phyloP scores from a whole-genome alignment of 805 yeast species.

The Kazachstania viticola region DNA sequence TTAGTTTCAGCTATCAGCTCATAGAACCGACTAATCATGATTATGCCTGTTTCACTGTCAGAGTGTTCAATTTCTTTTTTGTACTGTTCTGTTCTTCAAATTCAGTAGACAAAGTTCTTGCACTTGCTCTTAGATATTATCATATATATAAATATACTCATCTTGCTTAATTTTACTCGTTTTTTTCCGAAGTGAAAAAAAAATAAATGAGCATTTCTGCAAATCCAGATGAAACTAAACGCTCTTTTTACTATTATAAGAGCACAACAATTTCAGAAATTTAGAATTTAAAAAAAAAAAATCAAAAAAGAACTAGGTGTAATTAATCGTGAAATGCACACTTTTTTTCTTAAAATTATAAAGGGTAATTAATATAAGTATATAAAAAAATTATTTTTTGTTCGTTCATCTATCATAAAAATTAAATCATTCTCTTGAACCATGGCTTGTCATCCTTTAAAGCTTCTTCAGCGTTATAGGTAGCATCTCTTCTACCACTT shows the following conservation, averaged over 20 bases:
- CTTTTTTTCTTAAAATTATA: too few relatives aligned
- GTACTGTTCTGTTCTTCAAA: not conserved
- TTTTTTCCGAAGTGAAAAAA: too few relatives aligned
- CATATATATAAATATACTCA: not conserved
- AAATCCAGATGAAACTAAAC: too few relatives aligned
- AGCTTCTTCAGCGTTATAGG: slow-evolving; percentile 14
- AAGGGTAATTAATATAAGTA: too few relatives aligned
- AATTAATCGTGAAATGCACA: too few relatives aligned
- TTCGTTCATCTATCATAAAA: not conserved
- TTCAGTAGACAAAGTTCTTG: not conserved
- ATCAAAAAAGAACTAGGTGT: not conserved
- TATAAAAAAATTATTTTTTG: too few relatives aligned
- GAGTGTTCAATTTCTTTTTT: not conserved
- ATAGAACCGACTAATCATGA: not conserved
- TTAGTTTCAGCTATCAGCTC: not conserved
- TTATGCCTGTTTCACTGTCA: not conserved
- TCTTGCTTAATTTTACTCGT: not conserved
- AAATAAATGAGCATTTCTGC: too few relatives aligned
- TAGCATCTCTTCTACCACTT: slow-evolving; percentile 26
- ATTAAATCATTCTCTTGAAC: slow-evolving; percentile 7
- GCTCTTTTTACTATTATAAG: not conserved
- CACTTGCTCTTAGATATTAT: not conserved
- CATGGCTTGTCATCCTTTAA: slow-evolving; percentile 16
- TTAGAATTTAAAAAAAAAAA: not conserved
- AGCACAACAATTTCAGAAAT: not conserved